These are phyloP conservation scores for Naematelia encephala DNA, from an alignment of 768 basidiomycete genomes.

Conservation along the genomic window DNA sequence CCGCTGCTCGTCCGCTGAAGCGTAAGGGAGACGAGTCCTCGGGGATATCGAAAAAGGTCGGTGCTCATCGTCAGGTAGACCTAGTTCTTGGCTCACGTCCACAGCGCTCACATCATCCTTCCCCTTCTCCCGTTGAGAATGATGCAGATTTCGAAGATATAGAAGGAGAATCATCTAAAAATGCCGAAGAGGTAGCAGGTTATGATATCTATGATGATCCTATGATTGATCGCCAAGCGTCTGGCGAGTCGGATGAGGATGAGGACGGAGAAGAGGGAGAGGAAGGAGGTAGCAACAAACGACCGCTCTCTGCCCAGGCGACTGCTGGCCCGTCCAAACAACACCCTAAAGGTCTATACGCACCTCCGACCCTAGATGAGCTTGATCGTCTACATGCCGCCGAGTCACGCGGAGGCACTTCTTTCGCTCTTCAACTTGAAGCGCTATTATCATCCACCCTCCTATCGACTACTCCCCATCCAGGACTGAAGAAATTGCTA, in stretches of 20 bases:
- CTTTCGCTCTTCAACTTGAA: conserved; percentile 80
- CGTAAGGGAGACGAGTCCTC: neutral
- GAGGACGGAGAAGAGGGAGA: conserved; percentile 21
- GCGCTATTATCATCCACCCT: conserved; percentile 43
- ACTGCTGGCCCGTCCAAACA: conserved; percentile 8
- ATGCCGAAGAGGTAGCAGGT: conserved; percentile 1
- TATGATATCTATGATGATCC: conserved; percentile 16
- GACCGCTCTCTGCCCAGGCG: conserved; percentile 7
- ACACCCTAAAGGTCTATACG: conserved; percentile 38
- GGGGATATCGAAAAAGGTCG: neutral
- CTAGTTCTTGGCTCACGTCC: neutral
- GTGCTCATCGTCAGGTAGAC: neutral
- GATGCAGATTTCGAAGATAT: conserved; percentile 14
- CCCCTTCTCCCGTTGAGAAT: neutral
- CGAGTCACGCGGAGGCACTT: conserved; percentile 56
- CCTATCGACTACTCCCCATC: conserved; percentile 24
- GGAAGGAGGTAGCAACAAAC: conserved; percentile 20
- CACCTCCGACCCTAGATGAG: conserved; percentile 45
- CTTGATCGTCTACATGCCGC: conserved; percentile 23
- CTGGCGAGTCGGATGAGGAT: conserved; percentile 3
- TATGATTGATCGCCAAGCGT: conserved; percentile 23
- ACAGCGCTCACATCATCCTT: neutral
- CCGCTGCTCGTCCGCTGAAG: neutral
- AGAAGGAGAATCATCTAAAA: conserved; percentile 8
- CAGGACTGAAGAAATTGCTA: conserved; percentile 59